These are phyloP conservation scores for Hawksworthiomyces lignivorus DNA, from an alignment of 2,329 filamentous ascomycete species.

Conservation along the genomic window DNA sequence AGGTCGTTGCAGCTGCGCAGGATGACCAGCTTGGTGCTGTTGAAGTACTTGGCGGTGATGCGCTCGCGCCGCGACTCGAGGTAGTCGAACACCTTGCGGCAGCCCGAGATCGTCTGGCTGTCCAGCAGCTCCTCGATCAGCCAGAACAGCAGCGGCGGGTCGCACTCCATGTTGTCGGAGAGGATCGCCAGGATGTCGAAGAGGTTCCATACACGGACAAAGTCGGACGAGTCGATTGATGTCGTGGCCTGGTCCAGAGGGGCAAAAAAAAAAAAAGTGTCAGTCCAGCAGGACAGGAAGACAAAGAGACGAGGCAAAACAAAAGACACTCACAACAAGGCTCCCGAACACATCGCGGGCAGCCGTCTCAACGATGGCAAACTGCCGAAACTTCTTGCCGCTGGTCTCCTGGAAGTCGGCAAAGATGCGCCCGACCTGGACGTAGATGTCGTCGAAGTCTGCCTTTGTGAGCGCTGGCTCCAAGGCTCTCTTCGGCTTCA, in stretches of 20 bases:
- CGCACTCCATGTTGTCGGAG: slow-evolving; percentile 70
- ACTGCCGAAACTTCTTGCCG: slow-evolving; percentile 45
- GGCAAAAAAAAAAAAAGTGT: slow-evolving; percentile 59
- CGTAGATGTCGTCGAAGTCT: slow-evolving; percentile 48
- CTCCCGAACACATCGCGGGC: slow-evolving; percentile 73
- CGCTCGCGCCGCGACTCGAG: slow-evolving; percentile 87
- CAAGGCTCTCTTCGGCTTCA: slow-evolving; percentile 53
- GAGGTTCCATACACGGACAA: slow-evolving; percentile 85
- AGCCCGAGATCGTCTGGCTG: slow-evolving; percentile 89
- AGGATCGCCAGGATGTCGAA: slow-evolving; percentile 86
- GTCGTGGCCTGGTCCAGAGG: slow-evolving; percentile 52
- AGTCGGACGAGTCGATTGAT: slow-evolving; percentile 67
- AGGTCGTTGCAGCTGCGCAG: slow-evolving; percentile 94
- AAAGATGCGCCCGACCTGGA: slow-evolving; percentile 36
- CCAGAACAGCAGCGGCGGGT: slow-evolving; percentile 78
- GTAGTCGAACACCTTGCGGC: slow-evolving; percentile 86
- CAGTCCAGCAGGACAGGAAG: slow-evolving; percentile 16
- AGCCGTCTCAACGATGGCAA: slow-evolving; percentile 73
- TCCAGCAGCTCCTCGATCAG: slow-evolving; percentile 92
- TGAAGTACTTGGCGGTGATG: slow-evolving; percentile 73
- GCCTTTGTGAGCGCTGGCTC: slow-evolving; percentile 70
- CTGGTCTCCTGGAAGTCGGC: slow-evolving; percentile 19
- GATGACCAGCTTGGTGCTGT: slow-evolving; percentile 79
- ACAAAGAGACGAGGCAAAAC: background rate
- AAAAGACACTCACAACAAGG: slow-evolving; percentile 55